These are phyloP conservation scores for Chrysoporthe austroafricana DNA, from an alignment of 2,329 filamentous ascomycete genomes.

Conservation along the genomic window DNA sequence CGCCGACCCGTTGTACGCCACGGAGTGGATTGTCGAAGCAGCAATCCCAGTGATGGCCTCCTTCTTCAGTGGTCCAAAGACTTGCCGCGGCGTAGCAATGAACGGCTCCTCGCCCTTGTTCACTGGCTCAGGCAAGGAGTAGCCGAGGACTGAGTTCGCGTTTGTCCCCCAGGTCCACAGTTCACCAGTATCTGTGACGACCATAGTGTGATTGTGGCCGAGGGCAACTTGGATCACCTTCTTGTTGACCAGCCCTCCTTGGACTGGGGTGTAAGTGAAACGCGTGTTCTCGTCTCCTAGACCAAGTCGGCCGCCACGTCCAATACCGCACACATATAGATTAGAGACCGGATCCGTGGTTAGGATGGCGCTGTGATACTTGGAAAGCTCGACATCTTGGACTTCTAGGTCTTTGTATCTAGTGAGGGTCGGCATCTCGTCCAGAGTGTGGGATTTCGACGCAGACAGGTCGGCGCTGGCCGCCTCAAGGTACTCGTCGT, in stretches of 20 bases:
- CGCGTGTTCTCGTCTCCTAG: slow-evolving; percentile 88
- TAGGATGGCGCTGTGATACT: slow-evolving; percentile 86
- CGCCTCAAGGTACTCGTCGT: slow-evolving; percentile 66
- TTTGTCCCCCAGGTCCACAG: slow-evolving; percentile 96
- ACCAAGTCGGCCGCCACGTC: slow-evolving; percentile 85
- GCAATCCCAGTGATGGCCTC: slow-evolving; percentile 81
- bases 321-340: slow-evolving; percentile 89
- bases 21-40: slow-evolving; percentile 89
- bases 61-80: slow-evolving; percentile 89
- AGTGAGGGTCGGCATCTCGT: slow-evolving; percentile 73
- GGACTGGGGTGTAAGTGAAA: slow-evolving; percentile 83
- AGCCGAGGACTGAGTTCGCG: slow-evolving; percentile 82
- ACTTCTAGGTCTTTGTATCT: slow-evolving; percentile 74
- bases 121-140: slow-evolving; percentile 68
- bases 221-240: slow-evolving; percentile 78
- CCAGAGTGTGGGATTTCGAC: slow-evolving; percentile 37
- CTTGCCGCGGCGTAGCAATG: slow-evolving; percentile 79
- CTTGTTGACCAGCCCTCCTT: slow-evolving; percentile 74
- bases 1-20: slow-evolving; percentile 79
- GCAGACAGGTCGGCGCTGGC: slow-evolving; percentile 40
- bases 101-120: slow-evolving; percentile 82
- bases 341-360: slow-evolving; percentile 89
- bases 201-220: slow-evolving; percentile 89
- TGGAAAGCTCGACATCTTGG: slow-evolving; percentile 84
- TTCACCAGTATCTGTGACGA: slow-evolving; percentile 82